phyloP scores from a whole-genome alignment of 2,329 filamentous ascomycete species.

The Fusarium begoniae region DNA sequence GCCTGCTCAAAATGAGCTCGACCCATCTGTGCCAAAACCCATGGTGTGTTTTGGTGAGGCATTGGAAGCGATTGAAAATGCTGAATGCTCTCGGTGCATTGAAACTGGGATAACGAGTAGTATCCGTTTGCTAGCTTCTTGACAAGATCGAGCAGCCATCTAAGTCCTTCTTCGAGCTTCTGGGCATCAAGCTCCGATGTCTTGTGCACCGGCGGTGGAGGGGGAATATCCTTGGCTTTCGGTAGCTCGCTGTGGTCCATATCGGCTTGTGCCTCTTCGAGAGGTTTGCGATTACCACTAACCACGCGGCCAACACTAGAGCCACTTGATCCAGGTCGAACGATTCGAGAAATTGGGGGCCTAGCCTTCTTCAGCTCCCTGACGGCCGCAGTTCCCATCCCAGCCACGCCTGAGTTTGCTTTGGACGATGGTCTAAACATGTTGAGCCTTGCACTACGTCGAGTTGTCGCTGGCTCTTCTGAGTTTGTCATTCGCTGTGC shows the following conservation, averaged over 20 bases:
- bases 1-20: slow-evolving; percentile 92
- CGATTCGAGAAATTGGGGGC: slow-evolving; percentile 72
- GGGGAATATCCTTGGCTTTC: slow-evolving; percentile 54
- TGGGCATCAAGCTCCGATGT: slow-evolving; percentile 61
- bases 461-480: slow-evolving; percentile 65
- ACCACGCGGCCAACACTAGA: slow-evolving; percentile 86
- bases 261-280: slow-evolving; percentile 73
- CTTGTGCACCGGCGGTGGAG: slow-evolving; percentile 51
- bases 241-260: slow-evolving; percentile 71
- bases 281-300: slow-evolving; percentile 86
- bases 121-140: slow-evolving; percentile 85
- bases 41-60: slow-evolving; percentile 87
- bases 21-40: slow-evolving; percentile 91
- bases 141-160: slow-evolving; percentile 81
- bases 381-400: slow-evolving; percentile 65
- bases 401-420: slow-evolving; percentile 65
- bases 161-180: slow-evolving; percentile 79
- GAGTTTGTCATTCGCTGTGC: slow-evolving; percentile 61
- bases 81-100: slow-evolving; percentile 79
- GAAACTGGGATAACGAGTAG: slow-evolving; percentile 79
- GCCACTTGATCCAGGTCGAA: slow-evolving; percentile 72
- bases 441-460: slow-evolving; percentile 77
- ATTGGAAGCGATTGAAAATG: slow-evolving; percentile 76
- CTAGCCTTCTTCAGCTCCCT: slow-evolving; percentile 86
- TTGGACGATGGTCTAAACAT: slow-evolving; percentile 76